Percentiles rank a stretch among this genome's conserved stretches.
These are phyloP conservation scores for Trametopsis cervina DNA, from an alignment of 768 basidiomycete genomes.

Conservation along the genomic window DNA sequence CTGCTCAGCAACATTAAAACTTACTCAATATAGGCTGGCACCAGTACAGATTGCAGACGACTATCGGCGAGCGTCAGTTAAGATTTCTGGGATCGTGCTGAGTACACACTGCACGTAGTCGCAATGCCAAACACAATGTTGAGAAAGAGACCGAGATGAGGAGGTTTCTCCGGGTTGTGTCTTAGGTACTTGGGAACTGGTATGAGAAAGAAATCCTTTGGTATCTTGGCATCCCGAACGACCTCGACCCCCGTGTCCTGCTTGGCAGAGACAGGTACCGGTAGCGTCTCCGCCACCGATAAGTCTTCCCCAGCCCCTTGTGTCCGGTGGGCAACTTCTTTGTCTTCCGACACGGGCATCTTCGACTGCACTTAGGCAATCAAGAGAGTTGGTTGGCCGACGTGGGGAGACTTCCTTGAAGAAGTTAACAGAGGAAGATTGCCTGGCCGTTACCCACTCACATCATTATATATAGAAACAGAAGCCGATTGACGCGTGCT, in stretches of 20 bases:
- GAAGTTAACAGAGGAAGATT: too few species aligned
- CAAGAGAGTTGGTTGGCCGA: too few species aligned
- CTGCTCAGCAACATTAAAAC: conserved; percentile 30
- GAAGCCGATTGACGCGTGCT: too few species aligned
- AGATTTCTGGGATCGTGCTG: neutral
- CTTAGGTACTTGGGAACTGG: conserved; percentile 54
- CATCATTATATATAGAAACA: too few species aligned
- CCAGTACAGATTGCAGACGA: conserved; percentile 70
- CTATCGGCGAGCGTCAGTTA: conserved; percentile 22
- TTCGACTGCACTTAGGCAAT: too few species aligned
- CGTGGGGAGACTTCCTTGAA: too few species aligned
- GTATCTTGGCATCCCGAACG: neutral
- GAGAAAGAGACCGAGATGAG: conserved; percentile 44
- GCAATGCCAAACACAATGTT: conserved; percentile 61
- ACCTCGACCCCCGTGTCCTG: neutral
- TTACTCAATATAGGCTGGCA: conserved; percentile 47
- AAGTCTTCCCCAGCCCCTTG: too few species aligned
- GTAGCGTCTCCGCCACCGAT: conserved; percentile 2
- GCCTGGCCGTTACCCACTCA: too few species aligned
- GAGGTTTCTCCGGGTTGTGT: conserved; percentile 40
- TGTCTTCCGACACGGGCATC: too few species aligned
- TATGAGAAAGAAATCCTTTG: conserved; percentile 52
- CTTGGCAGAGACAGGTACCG: neutral
- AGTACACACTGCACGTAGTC: conserved; percentile 45
- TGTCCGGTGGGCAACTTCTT: too few species aligned